These are phyloP conservation scores for Leccinum boreale DNA, from an alignment of 768 basidiomycete genomes.

Conservation along the genomic window DNA sequence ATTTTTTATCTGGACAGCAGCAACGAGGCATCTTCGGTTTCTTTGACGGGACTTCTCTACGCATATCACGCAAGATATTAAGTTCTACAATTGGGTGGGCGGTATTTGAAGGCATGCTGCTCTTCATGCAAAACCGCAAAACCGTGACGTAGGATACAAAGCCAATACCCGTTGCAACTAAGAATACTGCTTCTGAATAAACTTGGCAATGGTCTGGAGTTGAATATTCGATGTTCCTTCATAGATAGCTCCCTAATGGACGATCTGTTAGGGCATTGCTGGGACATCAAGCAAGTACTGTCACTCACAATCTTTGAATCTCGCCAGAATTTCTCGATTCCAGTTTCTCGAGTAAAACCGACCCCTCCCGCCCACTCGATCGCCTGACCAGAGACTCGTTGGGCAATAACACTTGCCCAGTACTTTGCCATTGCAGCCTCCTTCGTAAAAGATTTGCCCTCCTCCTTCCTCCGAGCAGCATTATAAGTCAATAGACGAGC, in stretches of 20 bases:
- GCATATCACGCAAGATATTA: conserved; percentile 81
- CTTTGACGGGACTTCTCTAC: conserved; percentile 81
- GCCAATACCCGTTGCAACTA: conserved; percentile 24
- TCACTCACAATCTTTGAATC: conserved; percentile 90
- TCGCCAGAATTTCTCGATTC: conserved; percentile 95
- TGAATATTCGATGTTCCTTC: conserved; percentile 99
- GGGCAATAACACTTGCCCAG: conserved; percentile 85
- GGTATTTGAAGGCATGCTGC: conserved; percentile 77
- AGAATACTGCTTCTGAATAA: conserved; percentile 82
- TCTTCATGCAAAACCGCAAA: conserved; percentile 44
- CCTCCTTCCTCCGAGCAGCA: conserved; percentile 92
- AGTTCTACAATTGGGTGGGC: conserved; percentile 93
- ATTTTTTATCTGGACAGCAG: conserved; percentile 50
- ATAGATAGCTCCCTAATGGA: conserved; percentile 75
- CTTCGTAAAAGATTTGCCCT: conserved; percentile 79
- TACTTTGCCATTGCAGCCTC: conserved; percentile 99
- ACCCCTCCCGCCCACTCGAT: conserved; percentile 97
- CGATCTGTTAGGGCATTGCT: conserved; percentile 1
- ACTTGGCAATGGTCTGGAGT: conserved; percentile 91
- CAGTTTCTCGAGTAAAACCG: conserved; percentile 90
- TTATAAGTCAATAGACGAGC: conserved; percentile 94
- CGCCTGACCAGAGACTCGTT: conserved; percentile 80
- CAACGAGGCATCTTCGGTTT: conserved; percentile 79
- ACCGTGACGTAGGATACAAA: conserved; percentile 4
- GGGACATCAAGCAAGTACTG: background rate